These are phyloP conservation scores for Penicillium fuscoglaucum DNA, from an alignment of 2,329 filamentous ascomycete species.

Conservation along the genomic window DNA sequence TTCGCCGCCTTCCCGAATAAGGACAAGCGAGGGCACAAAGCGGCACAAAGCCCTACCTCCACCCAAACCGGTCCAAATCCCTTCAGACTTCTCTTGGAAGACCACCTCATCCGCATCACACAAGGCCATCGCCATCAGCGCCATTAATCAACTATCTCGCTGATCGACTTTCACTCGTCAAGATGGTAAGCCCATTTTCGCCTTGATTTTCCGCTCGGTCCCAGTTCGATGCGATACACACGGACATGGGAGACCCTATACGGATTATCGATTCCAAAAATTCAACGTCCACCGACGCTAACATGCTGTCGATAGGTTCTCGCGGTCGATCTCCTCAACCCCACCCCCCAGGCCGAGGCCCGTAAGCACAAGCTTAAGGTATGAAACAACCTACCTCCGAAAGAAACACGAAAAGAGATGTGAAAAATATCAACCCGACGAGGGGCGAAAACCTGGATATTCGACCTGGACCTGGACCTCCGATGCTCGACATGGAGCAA, in stretches of 20 bases:
- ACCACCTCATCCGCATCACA: slow-evolving; percentile 37
- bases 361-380: slow-evolving; percentile 99
- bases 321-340: slow-evolving; percentile 99
- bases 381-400: slow-evolving; percentile 42
- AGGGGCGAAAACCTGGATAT: slow-evolving; percentile 1
- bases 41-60: slow-evolving; percentile 28
- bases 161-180: slow-evolving; percentile 46
- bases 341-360: slow-evolving; percentile 93
- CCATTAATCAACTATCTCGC: slow-evolving; percentile 41
- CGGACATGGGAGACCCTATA: background rate
- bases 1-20: slow-evolving; percentile 23
- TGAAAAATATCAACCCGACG: slow-evolving; percentile 10
- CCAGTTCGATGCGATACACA: slow-evolving; percentile 9
- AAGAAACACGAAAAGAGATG: slow-evolving; percentile 8
- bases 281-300: slow-evolving; percentile 19
- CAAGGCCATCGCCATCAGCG: slow-evolving; percentile 46
- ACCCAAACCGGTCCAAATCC: slow-evolving; percentile 35
- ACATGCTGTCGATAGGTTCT: slow-evolving; percentile 71
- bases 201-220: slow-evolving; percentile 9
- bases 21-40: slow-evolving; percentile 43
- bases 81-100: slow-evolving; percentile 38
- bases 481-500: slow-evolving; percentile 7
- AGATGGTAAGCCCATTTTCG: slow-evolving; percentile 42
- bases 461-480: slow-evolving; percentile 8
- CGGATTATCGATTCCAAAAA: slow-evolving; percentile 7